Percentiles rank a stretch among this genome's conserved stretches.
Conservation (phyloP, 2,329 filamentous ascomycete genomes). For the Amesomyces nigricolor region DNA sequence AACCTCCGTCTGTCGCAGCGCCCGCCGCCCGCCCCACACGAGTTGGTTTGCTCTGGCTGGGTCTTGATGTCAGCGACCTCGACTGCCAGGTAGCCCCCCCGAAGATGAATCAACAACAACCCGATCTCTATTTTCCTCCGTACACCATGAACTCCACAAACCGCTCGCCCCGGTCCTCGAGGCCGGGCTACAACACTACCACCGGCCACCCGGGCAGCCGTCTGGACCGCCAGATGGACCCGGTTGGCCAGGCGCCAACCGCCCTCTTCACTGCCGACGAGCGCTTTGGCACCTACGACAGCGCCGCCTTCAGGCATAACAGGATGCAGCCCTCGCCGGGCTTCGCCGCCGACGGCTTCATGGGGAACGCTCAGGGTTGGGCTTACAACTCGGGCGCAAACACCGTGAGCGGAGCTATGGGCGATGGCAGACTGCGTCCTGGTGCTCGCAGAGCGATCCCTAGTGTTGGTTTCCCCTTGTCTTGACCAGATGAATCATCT, state of each 20-base stretch:
- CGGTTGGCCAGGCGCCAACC: constrained; percentile 23
- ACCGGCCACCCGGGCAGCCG: constrained; percentile 26
- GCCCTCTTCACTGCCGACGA: constrained; percentile 27
- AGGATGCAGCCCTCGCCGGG: constrained; percentile 23
- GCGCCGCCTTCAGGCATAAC: constrained; percentile 26
- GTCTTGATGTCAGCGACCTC: constrained; percentile 17
- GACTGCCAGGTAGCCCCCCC: constrained; percentile 10
- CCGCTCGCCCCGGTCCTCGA: constrained; percentile 26
- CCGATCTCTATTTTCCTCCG: constrained; percentile 21
- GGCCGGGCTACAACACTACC: constrained; percentile 29
- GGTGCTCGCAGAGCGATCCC: constrained; percentile 25
- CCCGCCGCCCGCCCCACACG: not conserved
- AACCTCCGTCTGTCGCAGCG: not conserved
- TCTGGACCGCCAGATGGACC: constrained; percentile 28
- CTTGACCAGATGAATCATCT: not conserved
- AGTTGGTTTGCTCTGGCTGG: constrained; percentile 14
- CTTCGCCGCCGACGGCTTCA: constrained; percentile 25
- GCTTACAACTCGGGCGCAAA: constrained; percentile 29
- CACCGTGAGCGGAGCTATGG: constrained; percentile 28
- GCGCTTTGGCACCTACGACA: constrained; percentile 29
- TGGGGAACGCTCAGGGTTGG: constrained; percentile 28
- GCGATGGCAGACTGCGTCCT: constrained; percentile 25
- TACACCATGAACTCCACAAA: constrained; percentile 25
- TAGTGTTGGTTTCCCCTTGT: constrained; percentile 15
- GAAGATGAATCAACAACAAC: constrained; percentile 27